Evolutionary conservation across 768 basidiomycete genomes (phyloP).

Genomic region (Botryobasidium botryosum): DNA sequence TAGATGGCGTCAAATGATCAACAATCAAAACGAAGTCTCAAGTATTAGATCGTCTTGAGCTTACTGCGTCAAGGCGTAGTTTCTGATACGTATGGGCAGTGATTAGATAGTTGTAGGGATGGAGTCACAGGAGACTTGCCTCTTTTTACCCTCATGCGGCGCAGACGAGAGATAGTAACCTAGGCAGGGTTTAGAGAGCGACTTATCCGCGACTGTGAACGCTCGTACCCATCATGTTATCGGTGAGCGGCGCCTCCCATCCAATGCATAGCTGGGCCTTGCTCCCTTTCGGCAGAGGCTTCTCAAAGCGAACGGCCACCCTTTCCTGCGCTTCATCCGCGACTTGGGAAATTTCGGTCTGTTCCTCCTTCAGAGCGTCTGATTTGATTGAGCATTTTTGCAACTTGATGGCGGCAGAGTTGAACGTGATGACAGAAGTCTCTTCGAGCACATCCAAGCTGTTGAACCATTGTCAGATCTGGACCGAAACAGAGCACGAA

Average conservation of each 20-base stretch:
- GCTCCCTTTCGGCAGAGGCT: constrained; percentile 43
- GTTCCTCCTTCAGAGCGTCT: constrained; percentile 33
- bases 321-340: constrained; percentile 51
- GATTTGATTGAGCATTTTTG: constrained; percentile 39
- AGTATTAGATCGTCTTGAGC: constrained; percentile 29
- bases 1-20: neutral
- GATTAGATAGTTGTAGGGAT: neutral
- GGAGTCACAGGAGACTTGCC: constrained; percentile 16
- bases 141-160: constrained; percentile 44
- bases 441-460: constrained; percentile 49
- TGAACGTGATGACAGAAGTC: constrained; percentile 46
- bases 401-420: constrained; percentile 43
- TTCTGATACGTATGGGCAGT: constrained; percentile 3
- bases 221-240: constrained; percentile 46
- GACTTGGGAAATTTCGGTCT: constrained; percentile 27
- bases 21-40: neutral
- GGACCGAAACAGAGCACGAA: neutral
- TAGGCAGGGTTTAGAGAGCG: constrained; percentile 14
- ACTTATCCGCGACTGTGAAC: constrained; percentile 1
- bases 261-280: constrained; percentile 52
- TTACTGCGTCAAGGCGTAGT: constrained; percentile 78
- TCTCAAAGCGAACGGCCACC: constrained; percentile 40
- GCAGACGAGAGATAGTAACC: constrained; percentile 54
- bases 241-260: constrained; percentile 50
- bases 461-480: constrained; percentile 1